Percentiles rank a stretch among this genome's conserved stretches.
phyloP scores from a whole-genome alignment of 352 stramenopile species.

The Globisporangium sylvaticum region DNA sequence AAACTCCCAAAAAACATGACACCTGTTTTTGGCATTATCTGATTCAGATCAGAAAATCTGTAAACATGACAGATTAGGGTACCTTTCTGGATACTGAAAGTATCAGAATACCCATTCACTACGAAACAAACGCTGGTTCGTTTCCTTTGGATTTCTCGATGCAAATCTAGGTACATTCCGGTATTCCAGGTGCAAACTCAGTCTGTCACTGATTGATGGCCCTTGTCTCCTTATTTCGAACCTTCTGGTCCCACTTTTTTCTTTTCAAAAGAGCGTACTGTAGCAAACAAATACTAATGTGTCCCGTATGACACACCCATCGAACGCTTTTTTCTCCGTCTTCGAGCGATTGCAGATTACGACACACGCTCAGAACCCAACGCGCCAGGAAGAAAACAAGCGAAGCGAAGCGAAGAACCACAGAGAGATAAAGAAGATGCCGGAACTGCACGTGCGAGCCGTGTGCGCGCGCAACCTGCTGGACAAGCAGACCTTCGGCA shows the following conservation, averaged over 20 bases:
- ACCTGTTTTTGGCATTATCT: too few relatives aligned
- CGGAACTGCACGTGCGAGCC: conserved; percentile 77
- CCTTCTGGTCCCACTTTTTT: background rate
- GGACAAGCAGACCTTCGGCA: conserved; percentile 84
- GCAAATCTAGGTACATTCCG: background rate
- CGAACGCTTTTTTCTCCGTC: background rate
- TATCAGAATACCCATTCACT: too few relatives aligned
- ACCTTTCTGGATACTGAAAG: too few relatives aligned
- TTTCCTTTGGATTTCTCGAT: background rate
- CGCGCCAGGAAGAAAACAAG: background rate
- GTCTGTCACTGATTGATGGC: background rate
- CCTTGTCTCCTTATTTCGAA: background rate
- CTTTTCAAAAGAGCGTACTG: background rate
- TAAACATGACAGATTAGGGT: too few relatives aligned
- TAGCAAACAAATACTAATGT: background rate
- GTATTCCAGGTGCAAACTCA: background rate
- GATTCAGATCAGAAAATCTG: too few relatives aligned
- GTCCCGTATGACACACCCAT: background rate
- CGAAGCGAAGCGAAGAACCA: background rate
- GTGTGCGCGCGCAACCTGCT: conserved; percentile 77
- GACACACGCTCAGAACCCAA: background rate
- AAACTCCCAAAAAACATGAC: too few relatives aligned
- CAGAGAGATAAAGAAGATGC: conserved; percentile 13
- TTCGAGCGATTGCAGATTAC: background rate
- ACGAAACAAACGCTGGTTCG: too few relatives aligned